Percentiles rank a stretch among this genome's conserved stretches.
These are phyloP conservation scores for Penicillium turbatum DNA, from an alignment of 495 filamentous ascomycete genomes.

Conservation along the genomic window DNA sequence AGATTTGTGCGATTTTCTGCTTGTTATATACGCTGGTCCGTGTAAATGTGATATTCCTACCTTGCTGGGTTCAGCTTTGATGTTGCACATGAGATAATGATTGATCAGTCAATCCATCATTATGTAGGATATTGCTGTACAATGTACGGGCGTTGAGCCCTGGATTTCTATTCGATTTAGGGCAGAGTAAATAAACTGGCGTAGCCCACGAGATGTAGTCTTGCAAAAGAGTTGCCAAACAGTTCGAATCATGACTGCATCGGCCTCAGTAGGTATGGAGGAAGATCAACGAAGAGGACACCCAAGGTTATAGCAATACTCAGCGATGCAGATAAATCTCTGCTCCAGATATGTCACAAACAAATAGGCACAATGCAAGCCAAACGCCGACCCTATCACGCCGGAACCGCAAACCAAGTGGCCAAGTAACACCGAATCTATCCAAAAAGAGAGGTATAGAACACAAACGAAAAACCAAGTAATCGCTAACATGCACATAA, in stretches of 20 bases:
- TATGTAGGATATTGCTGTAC: no score
- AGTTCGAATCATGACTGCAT: no score
- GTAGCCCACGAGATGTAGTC: no score
- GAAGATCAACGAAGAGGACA: no score
- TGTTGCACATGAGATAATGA: background rate
- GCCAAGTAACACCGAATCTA: background rate
- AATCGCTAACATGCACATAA: background rate
- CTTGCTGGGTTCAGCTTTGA: background rate
- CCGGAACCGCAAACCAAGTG: background rate
- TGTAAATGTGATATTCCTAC: background rate
- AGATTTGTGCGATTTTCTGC: background rate
- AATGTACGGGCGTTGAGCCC: no score
- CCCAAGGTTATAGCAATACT: background rate
- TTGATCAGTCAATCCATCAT: background rate
- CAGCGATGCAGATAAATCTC: background rate
- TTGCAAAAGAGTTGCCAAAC: no score
- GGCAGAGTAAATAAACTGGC: no score
- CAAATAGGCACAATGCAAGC: background rate
- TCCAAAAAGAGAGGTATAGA: constrained; percentile 7
- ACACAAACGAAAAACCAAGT: constrained; percentile 1
- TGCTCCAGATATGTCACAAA: background rate
- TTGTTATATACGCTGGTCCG: background rate
- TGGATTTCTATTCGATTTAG: no score
- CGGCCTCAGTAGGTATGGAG: no score
- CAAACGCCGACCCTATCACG: constrained; percentile 3